These are phyloP conservation scores for Hydnum rufescens DNA, from an alignment of 768 basidiomycete species.

Conservation along the genomic window DNA sequence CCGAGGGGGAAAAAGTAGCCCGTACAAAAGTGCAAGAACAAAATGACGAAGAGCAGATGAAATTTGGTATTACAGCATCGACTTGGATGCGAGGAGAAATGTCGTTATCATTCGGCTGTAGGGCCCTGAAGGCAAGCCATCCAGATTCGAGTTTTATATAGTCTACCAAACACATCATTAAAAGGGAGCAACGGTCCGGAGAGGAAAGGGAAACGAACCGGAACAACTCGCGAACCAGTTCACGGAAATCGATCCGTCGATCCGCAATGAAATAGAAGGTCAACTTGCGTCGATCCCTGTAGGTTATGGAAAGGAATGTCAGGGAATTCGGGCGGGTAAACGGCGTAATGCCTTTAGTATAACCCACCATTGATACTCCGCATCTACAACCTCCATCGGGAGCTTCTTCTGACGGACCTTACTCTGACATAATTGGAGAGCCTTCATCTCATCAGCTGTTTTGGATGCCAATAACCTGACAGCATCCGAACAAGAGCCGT, in stretches of 20 bases:
- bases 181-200: constrained; percentile 6
- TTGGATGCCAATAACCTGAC: constrained; percentile 57
- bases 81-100: too few relatives aligned
- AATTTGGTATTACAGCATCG: too few relatives aligned
- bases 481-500: neutral
- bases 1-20: too few relatives aligned
- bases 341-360: neutral
- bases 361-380: constrained; percentile 90
- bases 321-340: neutral
- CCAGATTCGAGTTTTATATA: constrained; percentile 93
- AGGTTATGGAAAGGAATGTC: neutral
- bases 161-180: constrained; percentile 20
- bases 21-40: too few relatives aligned
- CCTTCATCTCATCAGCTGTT: constrained; percentile 79
- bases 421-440: constrained; percentile 72
- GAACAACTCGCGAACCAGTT: constrained; percentile 88
- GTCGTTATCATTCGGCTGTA: constrained; percentile 1
- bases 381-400: constrained; percentile 97
- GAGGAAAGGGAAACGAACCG: constrained; percentile 29
- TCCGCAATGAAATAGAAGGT: constrained; percentile 97
- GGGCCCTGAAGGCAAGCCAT: constrained; percentile 44
- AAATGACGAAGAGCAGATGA: too few relatives aligned
- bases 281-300: constrained; percentile 89
- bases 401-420: constrained; percentile 88
- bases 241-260: constrained; percentile 88